Evolutionary conservation across 768 basidiomycete species (phyloP).

Genomic region (Tubosaeta sp.): DNA sequence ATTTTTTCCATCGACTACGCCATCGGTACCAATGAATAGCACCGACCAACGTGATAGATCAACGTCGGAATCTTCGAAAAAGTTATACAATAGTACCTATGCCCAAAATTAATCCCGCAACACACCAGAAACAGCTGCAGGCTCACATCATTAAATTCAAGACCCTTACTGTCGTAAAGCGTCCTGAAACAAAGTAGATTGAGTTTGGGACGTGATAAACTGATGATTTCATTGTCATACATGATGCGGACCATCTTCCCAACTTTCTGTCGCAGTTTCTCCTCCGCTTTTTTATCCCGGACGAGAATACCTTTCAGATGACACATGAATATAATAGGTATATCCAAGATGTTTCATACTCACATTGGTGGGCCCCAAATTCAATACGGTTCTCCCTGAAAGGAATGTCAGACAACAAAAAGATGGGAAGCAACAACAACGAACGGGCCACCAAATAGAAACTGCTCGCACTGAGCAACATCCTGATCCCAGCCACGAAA

Average conservation of each 20-base stretch:
- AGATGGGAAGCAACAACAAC: neutral
- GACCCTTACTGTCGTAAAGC: constrained; percentile 31
- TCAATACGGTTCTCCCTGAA: constrained; percentile 46
- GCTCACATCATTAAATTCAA: constrained; percentile 23
- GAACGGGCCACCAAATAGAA: constrained; percentile 50
- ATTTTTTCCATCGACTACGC: constrained; percentile 10
- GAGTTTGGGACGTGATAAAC: neutral
- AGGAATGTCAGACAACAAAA: constrained; percentile 7
- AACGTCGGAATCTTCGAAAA: constrained; percentile 61
- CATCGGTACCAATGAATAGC: constrained; percentile 41
- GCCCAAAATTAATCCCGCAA: neutral
- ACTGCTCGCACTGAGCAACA: constrained; percentile 47
- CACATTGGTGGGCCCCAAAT: constrained; percentile 66
- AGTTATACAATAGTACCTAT: constrained; percentile 71
- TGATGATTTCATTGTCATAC: constrained; percentile 30
- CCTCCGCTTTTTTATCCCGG: constrained; percentile 50
- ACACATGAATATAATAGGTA: neutral
- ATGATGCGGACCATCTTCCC: constrained; percentile 58
- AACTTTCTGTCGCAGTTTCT: constrained; percentile 45
- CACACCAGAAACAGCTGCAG: neutral
- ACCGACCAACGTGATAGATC: constrained; percentile 56
- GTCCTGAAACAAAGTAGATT: constrained; percentile 17
- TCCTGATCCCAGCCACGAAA: constrained; percentile 45
- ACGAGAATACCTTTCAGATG: constrained; percentile 57
- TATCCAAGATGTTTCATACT: constrained; percentile 1